Percentiles rank a stretch among this genome's conserved stretches.
phyloP scores from a whole-genome alignment of 2,329 filamentous ascomycete genomes.

The Diaporthe velutina region DNA sequence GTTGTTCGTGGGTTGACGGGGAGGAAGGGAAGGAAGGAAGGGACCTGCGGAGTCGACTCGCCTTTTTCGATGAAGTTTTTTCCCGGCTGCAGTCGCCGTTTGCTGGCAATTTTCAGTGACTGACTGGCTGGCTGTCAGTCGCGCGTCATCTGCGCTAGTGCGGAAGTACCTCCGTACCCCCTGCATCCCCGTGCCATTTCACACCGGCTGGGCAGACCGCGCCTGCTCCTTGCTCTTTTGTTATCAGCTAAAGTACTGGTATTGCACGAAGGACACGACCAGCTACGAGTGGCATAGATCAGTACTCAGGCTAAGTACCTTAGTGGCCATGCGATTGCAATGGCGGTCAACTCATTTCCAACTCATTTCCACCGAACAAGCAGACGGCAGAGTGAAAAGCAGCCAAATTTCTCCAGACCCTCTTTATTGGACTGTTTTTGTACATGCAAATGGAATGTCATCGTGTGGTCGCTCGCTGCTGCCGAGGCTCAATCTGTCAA shows the following conservation, averaged over 20 bases:
- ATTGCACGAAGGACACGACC: not conserved
- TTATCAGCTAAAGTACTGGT: not conserved
- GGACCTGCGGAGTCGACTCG: conserved; percentile 24
- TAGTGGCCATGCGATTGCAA: not conserved
- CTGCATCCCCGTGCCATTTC: not conserved
- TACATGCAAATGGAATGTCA: not conserved
- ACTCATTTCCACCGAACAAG: not conserved
- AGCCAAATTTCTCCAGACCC: not conserved
- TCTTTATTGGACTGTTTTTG: not conserved
- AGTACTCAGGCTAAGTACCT: not conserved
- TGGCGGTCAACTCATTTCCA: not conserved
- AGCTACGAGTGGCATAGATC: not conserved
- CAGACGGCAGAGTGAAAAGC: not conserved
- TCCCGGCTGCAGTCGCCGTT: conserved; percentile 21
- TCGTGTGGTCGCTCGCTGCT: not conserved
- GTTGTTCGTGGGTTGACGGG: conserved; percentile 56
- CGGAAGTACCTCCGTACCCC: conserved; percentile 28
- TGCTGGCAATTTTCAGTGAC: no score
- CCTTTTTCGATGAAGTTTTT: conserved; percentile 39
- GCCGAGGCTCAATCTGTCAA: not conserved
- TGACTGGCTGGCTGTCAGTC: conserved; percentile 27
- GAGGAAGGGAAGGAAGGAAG: conserved; percentile 51
- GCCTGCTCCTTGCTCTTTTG: not conserved
- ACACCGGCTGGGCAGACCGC: not conserved
- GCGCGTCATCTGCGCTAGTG: conserved; percentile 30